phyloP scores from a whole-genome alignment of 192 early-diverging fungal genomes.

The Gigaspora rosea region DNA sequence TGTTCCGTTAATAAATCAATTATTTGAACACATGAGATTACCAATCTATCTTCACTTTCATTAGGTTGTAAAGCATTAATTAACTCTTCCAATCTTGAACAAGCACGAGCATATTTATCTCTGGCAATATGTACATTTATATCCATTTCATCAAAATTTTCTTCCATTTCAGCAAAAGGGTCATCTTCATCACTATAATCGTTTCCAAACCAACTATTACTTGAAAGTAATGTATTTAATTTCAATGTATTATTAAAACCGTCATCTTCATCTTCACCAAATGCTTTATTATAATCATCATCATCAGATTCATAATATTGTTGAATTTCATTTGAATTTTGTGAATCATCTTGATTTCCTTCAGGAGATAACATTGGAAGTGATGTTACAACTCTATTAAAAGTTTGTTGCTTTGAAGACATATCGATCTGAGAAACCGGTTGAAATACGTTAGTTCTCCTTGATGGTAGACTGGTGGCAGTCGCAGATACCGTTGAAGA shows the following conservation, averaged over 20 bases:
- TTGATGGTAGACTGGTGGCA: background rate
- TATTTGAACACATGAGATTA: slow-evolving; percentile 25
- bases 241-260: slow-evolving; percentile 36
- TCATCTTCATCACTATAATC: slow-evolving; percentile 53
- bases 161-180: slow-evolving; percentile 51
- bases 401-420: background rate
- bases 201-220: slow-evolving; percentile 48
- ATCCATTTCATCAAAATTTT: slow-evolving; percentile 54
- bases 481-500: background rate
- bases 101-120: slow-evolving; percentile 46
- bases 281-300: slow-evolving; percentile 24
- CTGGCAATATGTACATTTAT: slow-evolving; percentile 49
- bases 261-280: slow-evolving; percentile 21
- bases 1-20: slow-evolving; percentile 40
- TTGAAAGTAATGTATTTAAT: slow-evolving; percentile 43
- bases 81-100: slow-evolving; percentile 37
- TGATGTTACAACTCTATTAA: background rate
- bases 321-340: background rate
- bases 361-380: background rate
- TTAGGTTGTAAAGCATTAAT: slow-evolving; percentile 38
- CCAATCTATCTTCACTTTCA: slow-evolving; percentile 26
- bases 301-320: slow-evolving; percentile 28
- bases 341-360: background rate
- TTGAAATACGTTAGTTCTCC: background rate
- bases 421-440: background rate